phyloP scores from a whole-genome alignment of 352 stramenopile genomes.

The Pythium dissotocum region DNA sequence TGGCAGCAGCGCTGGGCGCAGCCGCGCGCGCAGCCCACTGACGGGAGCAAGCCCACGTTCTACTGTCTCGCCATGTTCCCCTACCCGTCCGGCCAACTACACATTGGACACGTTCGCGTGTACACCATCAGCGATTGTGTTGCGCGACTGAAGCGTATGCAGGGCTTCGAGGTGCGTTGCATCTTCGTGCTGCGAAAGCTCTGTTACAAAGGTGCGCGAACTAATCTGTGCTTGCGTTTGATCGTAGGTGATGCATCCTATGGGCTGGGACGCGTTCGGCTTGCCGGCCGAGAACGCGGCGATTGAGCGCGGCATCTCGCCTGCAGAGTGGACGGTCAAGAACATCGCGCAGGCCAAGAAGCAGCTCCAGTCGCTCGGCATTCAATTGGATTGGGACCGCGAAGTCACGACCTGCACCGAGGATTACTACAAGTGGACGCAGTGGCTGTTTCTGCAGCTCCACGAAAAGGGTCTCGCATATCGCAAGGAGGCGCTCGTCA shows the following conservation, averaged over 20 bases:
- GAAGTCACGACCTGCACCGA: constrained; percentile 96
- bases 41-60: constrained; percentile 54
- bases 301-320: constrained; percentile 96
- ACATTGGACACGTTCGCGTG: constrained; percentile 99
- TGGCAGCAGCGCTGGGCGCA: constrained; percentile 73
- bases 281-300: constrained; percentile 99
- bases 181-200: too few relatives aligned
- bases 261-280: constrained; percentile 99
- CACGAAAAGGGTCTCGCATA: constrained; percentile 96
- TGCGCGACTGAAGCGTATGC: constrained; percentile 96
- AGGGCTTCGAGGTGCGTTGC: constrained; percentile 87
- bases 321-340: constrained; percentile 92
- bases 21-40: constrained; percentile 6
- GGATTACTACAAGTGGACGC: constrained; percentile 99
- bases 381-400: constrained; percentile 97
- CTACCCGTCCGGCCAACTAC: constrained; percentile 97
- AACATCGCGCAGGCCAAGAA: constrained; percentile 98
- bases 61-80: constrained; percentile 98
- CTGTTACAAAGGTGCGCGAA: too few relatives aligned
- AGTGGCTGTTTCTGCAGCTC: constrained; percentile 99
- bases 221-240: not conserved
- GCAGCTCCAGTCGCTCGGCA: constrained; percentile 96
- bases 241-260: constrained; percentile 94
- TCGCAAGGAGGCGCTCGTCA: constrained; percentile 96
- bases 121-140: constrained; percentile 99